Evolutionary conservation across 306 rosid genomes (phyloP).

Genomic region (Begonia peltatifolia): DNA sequence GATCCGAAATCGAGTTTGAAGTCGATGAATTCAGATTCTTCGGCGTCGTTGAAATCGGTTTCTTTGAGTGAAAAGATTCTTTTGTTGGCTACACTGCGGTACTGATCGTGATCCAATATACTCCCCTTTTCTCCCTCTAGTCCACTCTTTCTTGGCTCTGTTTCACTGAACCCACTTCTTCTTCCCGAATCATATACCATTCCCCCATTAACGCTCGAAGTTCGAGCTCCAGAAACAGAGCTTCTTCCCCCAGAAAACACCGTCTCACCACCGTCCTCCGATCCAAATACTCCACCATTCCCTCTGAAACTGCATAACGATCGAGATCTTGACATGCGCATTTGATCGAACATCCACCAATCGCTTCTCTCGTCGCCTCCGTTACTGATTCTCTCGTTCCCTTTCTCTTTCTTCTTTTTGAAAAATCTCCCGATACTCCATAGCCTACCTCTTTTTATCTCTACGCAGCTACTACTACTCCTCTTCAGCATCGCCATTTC

Average conservation of each 20-base stretch:
- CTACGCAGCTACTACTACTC: constrained; percentile 66
- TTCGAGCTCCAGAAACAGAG: constrained; percentile 86
- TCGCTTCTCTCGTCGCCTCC: constrained; percentile 57
- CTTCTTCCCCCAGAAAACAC: constrained; percentile 73
- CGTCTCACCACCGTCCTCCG: constrained; percentile 74
- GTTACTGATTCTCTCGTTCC: constrained; percentile 51
- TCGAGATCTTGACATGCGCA: constrained; percentile 79
- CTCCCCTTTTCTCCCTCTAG: constrained; percentile 41
- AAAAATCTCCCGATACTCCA: constrained; percentile 72
- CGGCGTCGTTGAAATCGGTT: constrained; percentile 79
- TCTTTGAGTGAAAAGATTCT: constrained; percentile 79
- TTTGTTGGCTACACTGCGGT: constrained; percentile 35
- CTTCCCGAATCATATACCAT: constrained; percentile 69
- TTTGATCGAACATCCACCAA: constrained; percentile 39
- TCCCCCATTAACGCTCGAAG: constrained; percentile 79
- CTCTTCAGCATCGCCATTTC: constrained; percentile 42
- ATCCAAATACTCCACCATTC: constrained; percentile 39
- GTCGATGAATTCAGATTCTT: constrained; percentile 79
- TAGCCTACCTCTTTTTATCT: constrained; percentile 45
- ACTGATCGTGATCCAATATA: constrained; percentile 11
- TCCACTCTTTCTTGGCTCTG: constrained; percentile 77
- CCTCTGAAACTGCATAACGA: constrained; percentile 86
- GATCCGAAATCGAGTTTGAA: constrained; percentile 73
- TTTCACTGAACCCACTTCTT: constrained; percentile 85
- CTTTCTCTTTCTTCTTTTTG: constrained; percentile 55